These are phyloP conservation scores for Hygrophorus pudorinus DNA, from an alignment of 768 basidiomycete species.

Conservation along the genomic window DNA sequence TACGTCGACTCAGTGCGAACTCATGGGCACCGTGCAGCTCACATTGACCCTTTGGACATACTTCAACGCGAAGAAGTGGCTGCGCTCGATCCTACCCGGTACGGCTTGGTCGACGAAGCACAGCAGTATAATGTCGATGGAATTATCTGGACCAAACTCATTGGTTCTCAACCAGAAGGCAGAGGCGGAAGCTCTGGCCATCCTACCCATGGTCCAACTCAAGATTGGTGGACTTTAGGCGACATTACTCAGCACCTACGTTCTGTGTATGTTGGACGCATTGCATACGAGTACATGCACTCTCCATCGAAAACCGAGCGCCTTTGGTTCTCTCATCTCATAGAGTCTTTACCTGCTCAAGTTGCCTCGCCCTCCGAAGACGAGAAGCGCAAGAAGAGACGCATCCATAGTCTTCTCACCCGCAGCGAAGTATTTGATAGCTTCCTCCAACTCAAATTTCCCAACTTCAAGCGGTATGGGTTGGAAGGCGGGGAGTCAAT, in stretches of 20 bases:
- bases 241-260: constrained; percentile 65
- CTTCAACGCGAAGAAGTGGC: constrained; percentile 74
- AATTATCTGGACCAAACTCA: constrained; percentile 63
- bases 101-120: constrained; percentile 51
- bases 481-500: constrained; percentile 92
- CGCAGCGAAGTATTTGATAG: constrained; percentile 76
- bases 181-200: constrained; percentile 12
- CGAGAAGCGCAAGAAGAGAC: constrained; percentile 32
- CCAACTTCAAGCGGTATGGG: constrained; percentile 45
- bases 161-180: constrained; percentile 19
- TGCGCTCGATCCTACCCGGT: constrained; percentile 68
- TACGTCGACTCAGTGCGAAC: constrained; percentile 86
- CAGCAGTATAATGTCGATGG: constrained; percentile 65
- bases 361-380: constrained; percentile 23
- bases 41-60: constrained; percentile 81
- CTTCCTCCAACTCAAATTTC: constrained; percentile 82
- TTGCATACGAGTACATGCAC: constrained; percentile 92
- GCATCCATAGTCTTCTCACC: constrained; percentile 60
- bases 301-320: constrained; percentile 78
- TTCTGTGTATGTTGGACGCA: constrained; percentile 68
- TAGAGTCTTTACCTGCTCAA: constrained; percentile 42
- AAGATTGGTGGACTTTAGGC: constrained; percentile 53
- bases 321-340: constrained; percentile 79
- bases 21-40: constrained; percentile 77
- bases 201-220: constrained; percentile 7